These are phyloP conservation scores for Solanum corneliomulleri DNA, from an alignment of 257 asterid species.

Conservation along the genomic window DNA sequence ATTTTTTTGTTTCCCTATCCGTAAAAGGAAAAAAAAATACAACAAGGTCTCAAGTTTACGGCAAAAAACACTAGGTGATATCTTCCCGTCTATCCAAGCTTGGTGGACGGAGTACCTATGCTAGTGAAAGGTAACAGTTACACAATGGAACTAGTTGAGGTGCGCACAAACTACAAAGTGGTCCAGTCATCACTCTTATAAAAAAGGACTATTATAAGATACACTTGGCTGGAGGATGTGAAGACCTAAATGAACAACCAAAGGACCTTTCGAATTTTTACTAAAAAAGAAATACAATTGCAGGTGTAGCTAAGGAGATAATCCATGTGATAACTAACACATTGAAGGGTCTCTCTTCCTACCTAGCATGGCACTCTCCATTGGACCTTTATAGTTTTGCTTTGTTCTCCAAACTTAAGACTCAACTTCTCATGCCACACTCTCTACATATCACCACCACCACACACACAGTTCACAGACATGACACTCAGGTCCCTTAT, in stretches of 20 bases:
- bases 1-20: not conserved
- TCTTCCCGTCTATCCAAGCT: not conserved
- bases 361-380: not conserved
- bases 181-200: not conserved
- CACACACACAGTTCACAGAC: not conserved
- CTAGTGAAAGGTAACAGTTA: not conserved
- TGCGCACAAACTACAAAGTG: not conserved
- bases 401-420: not conserved
- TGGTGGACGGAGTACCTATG: not conserved
- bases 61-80: not conserved
- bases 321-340: not conserved
- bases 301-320: not conserved
- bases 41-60: not conserved
- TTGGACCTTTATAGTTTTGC: not conserved
- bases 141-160: not conserved
- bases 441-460: not conserved
- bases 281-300: not conserved
- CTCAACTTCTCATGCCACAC: not conserved
- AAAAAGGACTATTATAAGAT: not conserved
- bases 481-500: not conserved
- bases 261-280: not conserved
- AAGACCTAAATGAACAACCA: not conserved
- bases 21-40: not conserved
- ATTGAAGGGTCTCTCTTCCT: not conserved
- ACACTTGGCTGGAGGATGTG: not conserved